Conservation (phyloP, 129 eudicot species). For the Flaveria bidentis region DNA sequence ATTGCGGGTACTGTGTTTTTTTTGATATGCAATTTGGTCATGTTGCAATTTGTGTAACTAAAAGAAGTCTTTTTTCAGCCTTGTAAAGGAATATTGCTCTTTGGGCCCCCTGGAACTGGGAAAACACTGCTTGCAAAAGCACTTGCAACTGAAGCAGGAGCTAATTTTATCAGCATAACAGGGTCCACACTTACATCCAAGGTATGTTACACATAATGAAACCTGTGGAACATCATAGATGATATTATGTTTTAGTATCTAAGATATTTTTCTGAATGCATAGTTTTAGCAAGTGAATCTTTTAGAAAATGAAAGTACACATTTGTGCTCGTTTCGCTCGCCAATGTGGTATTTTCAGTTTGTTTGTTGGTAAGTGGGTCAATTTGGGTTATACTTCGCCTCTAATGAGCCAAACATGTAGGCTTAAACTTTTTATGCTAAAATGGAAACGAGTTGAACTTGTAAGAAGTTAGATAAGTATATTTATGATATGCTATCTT, state of each 20-base stretch:
- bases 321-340: not conserved
- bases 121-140: slow-evolving; percentile 99
- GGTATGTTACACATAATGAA: slow-evolving; percentile 41
- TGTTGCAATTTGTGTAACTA: slow-evolving; percentile 5
- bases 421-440: not conserved
- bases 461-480: not conserved
- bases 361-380: slow-evolving; percentile 1
- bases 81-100: slow-evolving; percentile 96
- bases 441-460: not conserved
- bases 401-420: not conserved
- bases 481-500: not conserved
- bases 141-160: slow-evolving; percentile 99
- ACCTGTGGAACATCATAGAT: not conserved
- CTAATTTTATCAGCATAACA: slow-evolving; percentile 93
- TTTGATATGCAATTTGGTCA: not conserved
- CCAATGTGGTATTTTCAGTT: not conserved
- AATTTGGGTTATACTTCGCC: not conserved
- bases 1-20: slow-evolving; percentile 63
- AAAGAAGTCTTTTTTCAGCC: slow-evolving; percentile 58
- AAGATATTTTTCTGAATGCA: not conserved
- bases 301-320: not conserved
- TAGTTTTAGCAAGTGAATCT: not conserved
- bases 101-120: slow-evolving; percentile 99
- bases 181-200: slow-evolving; percentile 98
- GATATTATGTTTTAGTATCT: not conserved